Evolutionary conservation across 2,329 filamentous ascomycete species (phyloP).

Genomic region (Hysterium pulicare): DNA sequence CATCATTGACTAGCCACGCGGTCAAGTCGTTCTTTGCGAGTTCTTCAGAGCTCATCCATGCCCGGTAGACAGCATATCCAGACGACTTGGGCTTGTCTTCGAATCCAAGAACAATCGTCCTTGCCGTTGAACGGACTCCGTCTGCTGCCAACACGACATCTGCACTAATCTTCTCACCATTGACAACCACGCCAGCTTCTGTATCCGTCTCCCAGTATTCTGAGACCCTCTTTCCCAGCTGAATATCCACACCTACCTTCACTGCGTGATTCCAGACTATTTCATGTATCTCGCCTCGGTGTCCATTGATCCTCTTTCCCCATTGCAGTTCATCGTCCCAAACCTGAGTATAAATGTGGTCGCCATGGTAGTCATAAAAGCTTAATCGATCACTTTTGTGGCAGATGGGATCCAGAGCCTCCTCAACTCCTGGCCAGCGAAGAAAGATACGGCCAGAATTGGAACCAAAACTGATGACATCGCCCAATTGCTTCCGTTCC

Average conservation of each 20-base stretch:
- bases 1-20: slow-evolving; percentile 30
- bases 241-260: slow-evolving; percentile 53
- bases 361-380: slow-evolving; percentile 59
- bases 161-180: slow-evolving; percentile 43
- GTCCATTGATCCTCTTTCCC: slow-evolving; percentile 58
- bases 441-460: slow-evolving; percentile 60
- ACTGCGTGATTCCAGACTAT: slow-evolving; percentile 56
- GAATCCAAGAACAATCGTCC: slow-evolving; percentile 52
- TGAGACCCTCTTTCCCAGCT: slow-evolving; percentile 49
- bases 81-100: slow-evolving; percentile 51
- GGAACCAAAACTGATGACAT: slow-evolving; percentile 61
- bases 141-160: slow-evolving; percentile 54
- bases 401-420: slow-evolving; percentile 49
- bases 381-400: slow-evolving; percentile 56
- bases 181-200: slow-evolving; percentile 51
- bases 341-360: slow-evolving; percentile 57
- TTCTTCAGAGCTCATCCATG: slow-evolving; percentile 36
- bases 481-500: slow-evolving; percentile 56
- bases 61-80: slow-evolving; percentile 53
- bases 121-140: slow-evolving; percentile 51
- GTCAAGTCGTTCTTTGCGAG: slow-evolving; percentile 31
- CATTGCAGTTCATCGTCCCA: slow-evolving; percentile 33
- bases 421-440: slow-evolving; percentile 47
- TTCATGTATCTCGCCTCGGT: slow-evolving; percentile 57
- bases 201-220: slow-evolving; percentile 55